Percentiles rank a stretch among this genome's conserved stretches.
These are phyloP conservation scores for Didymella glomerata DNA, from an alignment of 2,329 filamentous ascomycete species.

Conservation along the genomic window DNA sequence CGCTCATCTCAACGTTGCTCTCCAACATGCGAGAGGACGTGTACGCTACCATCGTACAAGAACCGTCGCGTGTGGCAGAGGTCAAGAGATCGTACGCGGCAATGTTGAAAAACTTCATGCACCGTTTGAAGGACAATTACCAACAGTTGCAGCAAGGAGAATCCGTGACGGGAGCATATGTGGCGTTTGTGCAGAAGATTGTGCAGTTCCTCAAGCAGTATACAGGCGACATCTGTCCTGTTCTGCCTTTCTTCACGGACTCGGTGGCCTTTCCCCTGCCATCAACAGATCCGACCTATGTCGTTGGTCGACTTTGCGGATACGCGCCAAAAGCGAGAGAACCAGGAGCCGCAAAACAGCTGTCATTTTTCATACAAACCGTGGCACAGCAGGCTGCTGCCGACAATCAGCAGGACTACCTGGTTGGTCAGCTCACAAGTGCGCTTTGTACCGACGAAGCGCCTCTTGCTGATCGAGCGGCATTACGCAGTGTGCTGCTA, in stretches of 20 bases:
- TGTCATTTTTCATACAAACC: constrained; percentile 67
- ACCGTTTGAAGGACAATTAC: constrained; percentile 68
- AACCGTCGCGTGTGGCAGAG: constrained; percentile 43
- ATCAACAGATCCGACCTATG: constrained; percentile 67
- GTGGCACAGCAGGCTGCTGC: constrained; percentile 66
- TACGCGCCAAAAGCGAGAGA: constrained; percentile 64
- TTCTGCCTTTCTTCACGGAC: constrained; percentile 68
- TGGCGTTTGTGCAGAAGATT: constrained; percentile 68
- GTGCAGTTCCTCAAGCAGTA: constrained; percentile 69
- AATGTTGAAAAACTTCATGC: constrained; percentile 66
- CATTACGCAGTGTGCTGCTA: constrained; percentile 61
- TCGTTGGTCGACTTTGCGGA: constrained; percentile 67
- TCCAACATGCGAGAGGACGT: constrained; percentile 66
- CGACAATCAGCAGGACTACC: constrained; percentile 65
- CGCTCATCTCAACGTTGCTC: constrained; percentile 64
- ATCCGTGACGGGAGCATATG: constrained; percentile 62
- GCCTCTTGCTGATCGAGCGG: constrained; percentile 53
- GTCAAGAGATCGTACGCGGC: constrained; percentile 59
- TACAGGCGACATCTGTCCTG: constrained; percentile 63
- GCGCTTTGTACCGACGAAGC: constrained; percentile 59
- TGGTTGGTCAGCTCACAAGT: constrained; percentile 62
- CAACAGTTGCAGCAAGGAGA: constrained; percentile 57
- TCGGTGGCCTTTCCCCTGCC: constrained; percentile 68
- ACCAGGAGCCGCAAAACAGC: constrained; percentile 60
- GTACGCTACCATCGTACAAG: constrained; percentile 44